Conservation (phyloP, 345 rosid genomes). For the Hirschfeldia incana region DNA sequence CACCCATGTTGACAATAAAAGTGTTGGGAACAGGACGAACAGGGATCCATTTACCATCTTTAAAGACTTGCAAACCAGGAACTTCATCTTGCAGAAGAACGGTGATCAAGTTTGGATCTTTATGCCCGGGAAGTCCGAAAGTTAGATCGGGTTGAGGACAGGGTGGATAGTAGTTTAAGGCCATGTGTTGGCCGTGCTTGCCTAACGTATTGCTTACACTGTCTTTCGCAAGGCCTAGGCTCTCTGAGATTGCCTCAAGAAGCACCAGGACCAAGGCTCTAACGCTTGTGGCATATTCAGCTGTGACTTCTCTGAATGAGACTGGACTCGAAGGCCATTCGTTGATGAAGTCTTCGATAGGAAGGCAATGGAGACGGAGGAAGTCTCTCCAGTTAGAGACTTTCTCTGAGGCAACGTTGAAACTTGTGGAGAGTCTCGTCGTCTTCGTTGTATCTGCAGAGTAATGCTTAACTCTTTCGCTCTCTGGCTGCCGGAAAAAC, state of each 20-base stretch:
- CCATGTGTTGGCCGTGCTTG: constrained; percentile 78
- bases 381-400: constrained; percentile 85
- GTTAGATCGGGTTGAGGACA: constrained; percentile 81
- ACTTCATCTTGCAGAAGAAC: constrained; percentile 76
- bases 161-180: constrained; percentile 78
- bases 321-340: constrained; percentile 89
- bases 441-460: constrained; percentile 64
- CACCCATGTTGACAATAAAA: constrained; percentile 68
- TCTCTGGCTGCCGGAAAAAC: constrained; percentile 64
- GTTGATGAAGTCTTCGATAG: constrained; percentile 54
- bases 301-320: constrained; percentile 58
- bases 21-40: constrained; percentile 68
- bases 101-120: constrained; percentile 71
- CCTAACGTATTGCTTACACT: constrained; percentile 42
- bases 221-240: constrained; percentile 56
- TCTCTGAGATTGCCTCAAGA: constrained; percentile 75
- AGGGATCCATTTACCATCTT: constrained; percentile 64
- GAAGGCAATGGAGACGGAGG: constrained; percentile 74
- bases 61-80: constrained; percentile 67
- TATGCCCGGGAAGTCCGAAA: constrained; percentile 70
- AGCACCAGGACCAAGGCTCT: constrained; percentile 54
- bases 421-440: constrained; percentile 70
- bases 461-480: constrained; percentile 65
- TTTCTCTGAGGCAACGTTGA: constrained; percentile 62
- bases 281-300: constrained; percentile 53